These are phyloP conservation scores for Alternaria solani DNA, from an alignment of 2,329 filamentous ascomycete species.

Conservation along the genomic window DNA sequence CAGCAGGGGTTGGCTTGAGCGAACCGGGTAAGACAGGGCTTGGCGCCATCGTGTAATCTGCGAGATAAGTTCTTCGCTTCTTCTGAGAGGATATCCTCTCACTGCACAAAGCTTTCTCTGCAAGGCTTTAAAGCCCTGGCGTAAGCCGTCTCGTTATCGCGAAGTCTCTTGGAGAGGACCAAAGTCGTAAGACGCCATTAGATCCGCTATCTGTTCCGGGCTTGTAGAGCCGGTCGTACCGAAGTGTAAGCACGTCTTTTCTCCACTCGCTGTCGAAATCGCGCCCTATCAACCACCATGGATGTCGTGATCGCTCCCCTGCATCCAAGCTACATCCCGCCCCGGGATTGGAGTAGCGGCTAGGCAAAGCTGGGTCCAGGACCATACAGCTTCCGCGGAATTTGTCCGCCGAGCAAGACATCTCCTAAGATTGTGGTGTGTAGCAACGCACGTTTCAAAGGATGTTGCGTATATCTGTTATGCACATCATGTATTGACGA, in stretches of 20 bases:
- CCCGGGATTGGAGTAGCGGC: conserved; percentile 73
- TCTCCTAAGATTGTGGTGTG: background rate
- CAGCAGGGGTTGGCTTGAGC: conserved; percentile 20
- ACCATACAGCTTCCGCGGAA: background rate
- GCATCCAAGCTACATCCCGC: conserved; percentile 33
- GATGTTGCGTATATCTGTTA: background rate
- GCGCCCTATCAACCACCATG: background rate
- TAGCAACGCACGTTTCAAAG: background rate
- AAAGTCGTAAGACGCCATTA: background rate
- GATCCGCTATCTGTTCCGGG: conserved; percentile 12
- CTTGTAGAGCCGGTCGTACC: conserved; percentile 11
- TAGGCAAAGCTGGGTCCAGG: background rate
- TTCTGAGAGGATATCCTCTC: background rate
- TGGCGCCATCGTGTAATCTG: conserved; percentile 27
- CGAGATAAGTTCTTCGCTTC: conserved; percentile 3
- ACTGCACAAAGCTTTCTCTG: background rate
- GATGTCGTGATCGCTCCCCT: conserved; percentile 26
- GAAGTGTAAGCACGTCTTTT: conserved; percentile 41
- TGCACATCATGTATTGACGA: background rate
- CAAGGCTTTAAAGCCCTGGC: background rate
- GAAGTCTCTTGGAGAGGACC: background rate
- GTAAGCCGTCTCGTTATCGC: background rate
- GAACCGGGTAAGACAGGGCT: conserved; percentile 17
- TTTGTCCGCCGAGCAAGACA: background rate
- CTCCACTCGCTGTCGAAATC: conserved; percentile 42